Base-by-base conservation (phyloP, 352 stramenopile genomes). In the Pythium graminicola region DNA sequence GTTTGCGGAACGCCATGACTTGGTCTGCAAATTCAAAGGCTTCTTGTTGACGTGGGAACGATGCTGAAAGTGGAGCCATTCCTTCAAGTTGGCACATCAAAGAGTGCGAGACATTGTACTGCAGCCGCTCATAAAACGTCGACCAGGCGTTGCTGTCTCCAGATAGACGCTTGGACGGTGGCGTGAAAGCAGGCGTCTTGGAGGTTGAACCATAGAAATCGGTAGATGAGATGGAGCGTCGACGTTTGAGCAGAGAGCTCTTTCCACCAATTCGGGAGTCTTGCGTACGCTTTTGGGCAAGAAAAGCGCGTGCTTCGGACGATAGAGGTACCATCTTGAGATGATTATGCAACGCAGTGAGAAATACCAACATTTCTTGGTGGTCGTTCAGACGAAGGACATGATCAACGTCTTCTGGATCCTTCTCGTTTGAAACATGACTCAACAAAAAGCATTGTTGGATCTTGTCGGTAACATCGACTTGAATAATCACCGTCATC, bases 11-110 rank as follows among this genome's bases (percentile, higher is more conserved):
- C 4, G 59, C 47, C 29, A 62, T 46, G 26, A 89, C 64, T 54
- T 88, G 73, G 36, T 86, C 77, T 7, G 57, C 74, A 52, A 91
- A 91, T 47, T 87, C 76, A 29, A 93, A 91, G 1, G 78, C 80
- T 57, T 88, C 80, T 50, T 86, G 74, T 36, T 93, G 82, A 13
- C 81, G 72, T 20, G 78, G 77, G 47, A 93, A 93, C 6, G 67
- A 74, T 7, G 69, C 67, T 1, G 68, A 87, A 13, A 89, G 63
- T 0, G 73, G 67, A 0, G 80, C 77, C 3, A 73, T 84, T 26
- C 82, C 82, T 63, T 93, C 76, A 8, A 93, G 60, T 45, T 93
- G 82, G 29, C 82, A 93, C 57, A 86, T 48, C 2, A 86, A 46
- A 7, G 82, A 93, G 42, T 77, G 76, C 6, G 77, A 86, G 6